Base-by-base conservation (phyloP, 1,284 basidiomycete species). In the Kalmanozyma brasiliensis region DNA sequence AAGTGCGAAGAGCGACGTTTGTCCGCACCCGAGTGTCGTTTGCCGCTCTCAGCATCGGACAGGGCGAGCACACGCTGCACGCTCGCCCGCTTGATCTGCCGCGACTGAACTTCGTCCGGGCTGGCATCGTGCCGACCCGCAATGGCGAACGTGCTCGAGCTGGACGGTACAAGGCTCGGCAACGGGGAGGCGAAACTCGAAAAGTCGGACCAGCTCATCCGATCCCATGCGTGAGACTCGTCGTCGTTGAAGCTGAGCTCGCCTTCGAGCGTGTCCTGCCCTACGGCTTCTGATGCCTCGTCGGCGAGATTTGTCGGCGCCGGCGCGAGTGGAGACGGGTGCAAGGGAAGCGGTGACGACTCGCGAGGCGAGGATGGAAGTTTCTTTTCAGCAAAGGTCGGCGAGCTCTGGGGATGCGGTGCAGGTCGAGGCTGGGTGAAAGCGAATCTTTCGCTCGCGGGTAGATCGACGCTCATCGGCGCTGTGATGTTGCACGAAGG, bases 11-110 rank as follows among this genome's bases (percentile, higher is more conserved):
- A 68, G 33, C 53, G 19, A 3, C 60, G 48, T 30, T 64, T 59
- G n/a, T n/a, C n/a, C n/a, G n/a, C n/a, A n/a, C n/a, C n/a, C n/a
- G 16, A 41, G 34, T 9, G 20, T n/a, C 14, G 61, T 52, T 26
- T 51, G 38, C 33, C 47, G 51, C 6, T 22, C 24, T 17, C 29
- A 4, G 38, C 33, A 2, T 59, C 53, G 3, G 46, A 49, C 0
- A 67, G 34, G 4, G 65, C 65, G 2, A 69, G 45, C 2, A 60
- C 49, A 4, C 69, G 49, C 20, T 68, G 69, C 0, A 73, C 53
- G 33, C 64, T 64, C 4, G 51, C 49, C 10, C 65, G 52, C 22
- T 14, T 20, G 16, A 8, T 49, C 43, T 7, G 9, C 38, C 1
- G 9, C n/a, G n/a, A n/a, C n/a, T n/a, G n/a, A n/a, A n/a, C n/a